Base-by-base conservation (phyloP, 2,329 filamentous ascomycete genomes). In the Sporothrix luriei region DNA sequence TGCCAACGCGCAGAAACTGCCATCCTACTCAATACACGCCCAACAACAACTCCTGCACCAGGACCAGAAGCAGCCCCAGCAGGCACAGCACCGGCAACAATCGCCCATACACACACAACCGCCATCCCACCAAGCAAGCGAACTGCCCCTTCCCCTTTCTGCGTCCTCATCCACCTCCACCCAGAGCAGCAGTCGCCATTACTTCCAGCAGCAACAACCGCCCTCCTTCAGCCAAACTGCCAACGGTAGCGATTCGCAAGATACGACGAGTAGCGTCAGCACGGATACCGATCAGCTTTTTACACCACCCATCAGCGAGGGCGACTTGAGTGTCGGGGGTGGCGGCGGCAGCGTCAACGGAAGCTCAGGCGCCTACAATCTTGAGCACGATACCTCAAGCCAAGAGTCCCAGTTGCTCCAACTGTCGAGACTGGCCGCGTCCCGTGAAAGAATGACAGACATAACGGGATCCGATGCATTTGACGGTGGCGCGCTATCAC, bases 381-480 rank as follows among this genome's bases (percentile, higher is more conserved):
- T 55, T 7, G 70, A 72, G 19, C 67, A 65, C 62, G 80, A 81
- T 65, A 78, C 76, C 49, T 82, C 82, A n/a, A 84, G 85, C 73
- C 85, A 85, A 72, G 82, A 84, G 48, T 86, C 82, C 43, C 87
- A 89, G 74, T 76, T 89, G 62, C 79, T 86, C 19, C 84, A 85
- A 71, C 79, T 88, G n/a, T 88, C 86, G 6, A 82, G 87, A 71
- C 79, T 88, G 68, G 86, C 86, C 38, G 85, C 87, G 49, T 80
- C 80, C 43, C 83, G 85, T 76, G 80, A 84, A 73, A 83, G 82
- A 75, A 82, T 86, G 75, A 76, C 74, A 43, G 76, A 77, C 77
- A 70, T 81, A 76, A 55, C 77, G 74, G 72, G 52, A 11, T 38
- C 57, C 21, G 66, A 54, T 68, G 69, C 55, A 10, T 65, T 73